Evolutionary conservation across 1,139 yeast genomes (phyloP).

Genomic region (Hansenula sp.): DNA sequence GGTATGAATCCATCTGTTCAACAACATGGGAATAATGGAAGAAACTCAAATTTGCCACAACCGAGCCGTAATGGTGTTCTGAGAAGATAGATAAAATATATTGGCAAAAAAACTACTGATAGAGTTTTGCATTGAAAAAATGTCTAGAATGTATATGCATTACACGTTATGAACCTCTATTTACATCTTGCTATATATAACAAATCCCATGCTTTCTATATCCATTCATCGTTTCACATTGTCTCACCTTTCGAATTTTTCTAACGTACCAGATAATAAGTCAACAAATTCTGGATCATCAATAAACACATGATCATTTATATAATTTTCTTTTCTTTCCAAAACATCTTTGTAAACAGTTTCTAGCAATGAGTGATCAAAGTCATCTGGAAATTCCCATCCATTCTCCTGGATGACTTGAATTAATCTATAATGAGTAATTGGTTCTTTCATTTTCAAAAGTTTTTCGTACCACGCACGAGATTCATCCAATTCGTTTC

Average conservation of each 20-base stretch:
- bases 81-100: constrained; percentile 12
- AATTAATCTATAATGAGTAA: constrained; percentile 11
- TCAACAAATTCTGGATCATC: constrained; percentile 4
- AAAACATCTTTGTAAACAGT: constrained; percentile 4
- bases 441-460: constrained; percentile 8
- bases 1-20: constrained; percentile 1
- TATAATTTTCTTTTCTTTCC: neutral
- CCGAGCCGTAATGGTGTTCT: constrained; percentile 22
- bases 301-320: neutral
- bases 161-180: too few relatives aligned
- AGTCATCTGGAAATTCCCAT: constrained; percentile 16
- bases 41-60: constrained; percentile 9
- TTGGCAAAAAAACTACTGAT: too few relatives aligned
- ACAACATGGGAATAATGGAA: neutral
- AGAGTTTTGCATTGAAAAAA: too few relatives aligned
- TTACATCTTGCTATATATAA: too few relatives aligned
- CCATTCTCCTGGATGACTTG: constrained; percentile 9
- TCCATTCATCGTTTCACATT: too few relatives aligned
- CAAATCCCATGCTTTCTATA: too few relatives aligned
- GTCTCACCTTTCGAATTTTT: neutral
- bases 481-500: constrained; percentile 7
- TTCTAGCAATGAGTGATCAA: constrained; percentile 7
- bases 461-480: constrained; percentile 15
- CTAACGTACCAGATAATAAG: neutral
- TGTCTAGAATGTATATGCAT: too few relatives aligned